phyloP scores from a whole-genome alignment of 345 rosid species.

The Raphanus raphanistrum region DNA sequence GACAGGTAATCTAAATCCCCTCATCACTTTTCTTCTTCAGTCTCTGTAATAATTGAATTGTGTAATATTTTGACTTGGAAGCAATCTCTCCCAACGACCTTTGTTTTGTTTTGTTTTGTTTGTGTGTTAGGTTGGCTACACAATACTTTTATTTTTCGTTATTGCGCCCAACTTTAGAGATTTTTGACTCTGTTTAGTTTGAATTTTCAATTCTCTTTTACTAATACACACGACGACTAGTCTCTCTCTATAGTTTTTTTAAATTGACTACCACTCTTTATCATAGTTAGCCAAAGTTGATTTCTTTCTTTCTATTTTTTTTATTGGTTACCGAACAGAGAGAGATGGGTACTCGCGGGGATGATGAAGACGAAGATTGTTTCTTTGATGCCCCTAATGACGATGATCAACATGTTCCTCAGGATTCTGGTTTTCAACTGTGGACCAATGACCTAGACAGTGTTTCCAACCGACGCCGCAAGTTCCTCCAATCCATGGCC shows the following conservation, averaged over 20 bases:
- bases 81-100: slow-evolving; percentile 13
- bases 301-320: not conserved
- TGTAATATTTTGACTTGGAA: slow-evolving; percentile 7
- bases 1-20: slow-evolving; percentile 26
- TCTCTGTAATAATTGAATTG: not conserved
- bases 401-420: slow-evolving; percentile 29
- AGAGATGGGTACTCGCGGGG: slow-evolving; percentile 32
- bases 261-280: slow-evolving; percentile 17
- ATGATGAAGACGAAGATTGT: slow-evolving; percentile 57
- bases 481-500: slow-evolving; percentile 50
- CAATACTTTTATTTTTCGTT: not conserved
- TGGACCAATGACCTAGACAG: slow-evolving; percentile 48
- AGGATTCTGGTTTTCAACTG: slow-evolving; percentile 24
- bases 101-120: slow-evolving; percentile 16
- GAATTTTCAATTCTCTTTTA: slow-evolving; percentile 58
- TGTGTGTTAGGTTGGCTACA: not conserved
- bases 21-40: not conserved
- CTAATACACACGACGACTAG: not conserved
- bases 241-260: slow-evolving; percentile 27
- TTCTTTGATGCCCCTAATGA: slow-evolving; percentile 67
- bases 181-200: slow-evolving; percentile 18
- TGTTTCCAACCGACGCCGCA: slow-evolving; percentile 44
- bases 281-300: slow-evolving; percentile 35
- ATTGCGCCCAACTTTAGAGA: not conserved
- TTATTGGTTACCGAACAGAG: slow-evolving; percentile 38